Evolutionary conservation across 805 yeast species (phyloP).

Genomic region (Zygoascus biomembranicola): DNA sequence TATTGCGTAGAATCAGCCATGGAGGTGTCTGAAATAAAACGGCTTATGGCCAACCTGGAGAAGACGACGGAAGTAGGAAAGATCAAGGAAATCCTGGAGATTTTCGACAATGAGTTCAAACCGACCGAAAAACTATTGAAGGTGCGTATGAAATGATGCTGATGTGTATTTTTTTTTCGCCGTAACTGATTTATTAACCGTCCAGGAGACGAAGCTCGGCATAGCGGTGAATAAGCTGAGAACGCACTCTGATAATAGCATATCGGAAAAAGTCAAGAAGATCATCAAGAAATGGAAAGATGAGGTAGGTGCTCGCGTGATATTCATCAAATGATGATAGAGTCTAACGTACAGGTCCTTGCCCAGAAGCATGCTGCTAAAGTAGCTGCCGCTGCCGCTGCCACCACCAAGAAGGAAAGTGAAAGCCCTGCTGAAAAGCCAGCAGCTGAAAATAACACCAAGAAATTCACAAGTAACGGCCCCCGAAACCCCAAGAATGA

Average conservation of each 20-base stretch:
- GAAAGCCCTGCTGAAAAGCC: background rate
- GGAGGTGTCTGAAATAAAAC: conserved; percentile 56
- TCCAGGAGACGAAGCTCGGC: conserved; percentile 85
- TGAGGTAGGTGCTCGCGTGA: conserved; percentile 45
- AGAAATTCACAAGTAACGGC: background rate
- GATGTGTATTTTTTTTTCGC: background rate
- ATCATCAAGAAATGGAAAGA: conserved; percentile 90
- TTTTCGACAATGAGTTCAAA: conserved; percentile 59
- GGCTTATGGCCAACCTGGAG: conserved; percentile 64
- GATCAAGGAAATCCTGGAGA: conserved; percentile 55
- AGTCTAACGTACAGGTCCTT: background rate
- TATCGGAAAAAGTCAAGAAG: conserved; percentile 64
- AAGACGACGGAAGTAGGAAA: conserved; percentile 59
- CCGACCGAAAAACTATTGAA: conserved; percentile 83
- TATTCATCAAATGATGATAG: too few relatives aligned
- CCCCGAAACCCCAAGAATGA: conserved; percentile 79
- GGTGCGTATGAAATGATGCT: conserved; percentile 23
- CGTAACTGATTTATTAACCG: background rate
- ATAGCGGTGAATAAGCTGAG: conserved; percentile 89
- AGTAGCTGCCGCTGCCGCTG: conserved; percentile 12
- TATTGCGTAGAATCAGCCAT: background rate
- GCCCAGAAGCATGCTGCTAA: conserved; percentile 6
- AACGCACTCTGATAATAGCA: conserved; percentile 50
- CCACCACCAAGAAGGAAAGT: background rate
- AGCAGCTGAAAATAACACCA: background rate